Evolutionary conservation across 2,329 filamentous ascomycete genomes (phyloP), one percentile per base, ranked within the genome.

Genomic region (Sclerotinia nivalis): DNA sequence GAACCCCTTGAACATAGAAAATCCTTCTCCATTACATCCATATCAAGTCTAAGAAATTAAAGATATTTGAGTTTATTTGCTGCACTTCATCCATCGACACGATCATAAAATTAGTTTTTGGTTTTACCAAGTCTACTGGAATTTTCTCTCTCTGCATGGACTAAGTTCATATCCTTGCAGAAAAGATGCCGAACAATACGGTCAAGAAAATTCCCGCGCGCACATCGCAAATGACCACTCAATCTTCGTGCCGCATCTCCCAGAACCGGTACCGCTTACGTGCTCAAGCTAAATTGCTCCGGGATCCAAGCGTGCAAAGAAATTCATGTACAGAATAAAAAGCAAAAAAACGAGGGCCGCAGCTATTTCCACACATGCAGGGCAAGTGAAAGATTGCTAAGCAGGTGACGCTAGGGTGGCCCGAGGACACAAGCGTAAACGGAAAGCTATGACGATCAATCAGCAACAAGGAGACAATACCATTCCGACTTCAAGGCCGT

Each of bases 81-180:
- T 61, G 3, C 7, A 2, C 20, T 49, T 10, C 28, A 49, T n/a
- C 20, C 12, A 34, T 62, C 12, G n/a, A 28, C 8, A 43, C 18
- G 4, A 49, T 37, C 12, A 49, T 4, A 43, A 13, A 22, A 22
- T 13, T n/a, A 8, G 1, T 13, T 20, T 8, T 49, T 18, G 1
- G 15, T 10, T 6, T 2, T 0, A 49, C 7, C 2, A 20, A 31
- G 12, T 2, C 12, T 3, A 12, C 2, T 15, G 2, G 8, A 8
- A 6, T n/a, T 15, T 18, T 47, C 18, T 22, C 12, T 28, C 1
- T 18, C 50, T 18, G 15, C 13, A 31, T 28, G 13, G 15, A 6
- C 40, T 7, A 18, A 18, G 40, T 18, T 13, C 40, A 43, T 18
- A 43, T 43, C 1, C 12, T 18, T 43, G 12, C 40, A 43, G 13